Evolutionary conservation across 23 red algal genomes (phyloP), one percentile per base, ranked within the genome.

Genomic region (Gracilaria domingensis): DNA sequence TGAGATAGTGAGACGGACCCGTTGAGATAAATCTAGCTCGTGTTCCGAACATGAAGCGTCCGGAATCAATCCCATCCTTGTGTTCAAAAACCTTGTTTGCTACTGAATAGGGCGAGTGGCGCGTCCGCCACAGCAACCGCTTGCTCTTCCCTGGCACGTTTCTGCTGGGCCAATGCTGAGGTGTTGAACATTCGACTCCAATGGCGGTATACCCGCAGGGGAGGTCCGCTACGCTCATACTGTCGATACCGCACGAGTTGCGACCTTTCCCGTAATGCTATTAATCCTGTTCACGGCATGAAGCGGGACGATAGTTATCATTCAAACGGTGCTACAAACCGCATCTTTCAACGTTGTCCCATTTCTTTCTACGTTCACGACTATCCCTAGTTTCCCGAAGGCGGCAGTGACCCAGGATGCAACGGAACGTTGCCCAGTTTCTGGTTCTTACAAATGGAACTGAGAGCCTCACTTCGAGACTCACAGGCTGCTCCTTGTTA

Each of bases 271-370:
- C 40, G 40, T 77, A 14, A 25, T 51, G 23, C 72, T 28, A 49
- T 17, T 69, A 38, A 37, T 50, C 5, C n/a, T 51, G 21, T 51
- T 49, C 72, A 51, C 24, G 40, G 39, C 3, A 77, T 40, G n/a
- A 77, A 29, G 72, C 72, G 72, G 72, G 72, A 21, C 34, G 38
- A 50, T 51, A 77, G 72, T 50, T 77, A 50, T 49, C 72, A 51
- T 77, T 77, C 72, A 77, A 77, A 77, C 72, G 45, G 42, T 77
- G 50, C 38, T 30, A 50, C 39, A 77, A 45, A 51, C 72, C 45
- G 72, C 21, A 51, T 77, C 4, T 51, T 77, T 51, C 45, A 30
- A 30, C 20, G 72, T 77, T 77, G 72, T 42, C 72, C 72, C 72
- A 77, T 30, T 24, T 50, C 72, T 50, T 50, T 77, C 38, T 18